These are phyloP conservation scores for Amaranthus hypochondriacus DNA, from an alignment of 148 eudicot genomes.

Conservation along the genomic window DNA sequence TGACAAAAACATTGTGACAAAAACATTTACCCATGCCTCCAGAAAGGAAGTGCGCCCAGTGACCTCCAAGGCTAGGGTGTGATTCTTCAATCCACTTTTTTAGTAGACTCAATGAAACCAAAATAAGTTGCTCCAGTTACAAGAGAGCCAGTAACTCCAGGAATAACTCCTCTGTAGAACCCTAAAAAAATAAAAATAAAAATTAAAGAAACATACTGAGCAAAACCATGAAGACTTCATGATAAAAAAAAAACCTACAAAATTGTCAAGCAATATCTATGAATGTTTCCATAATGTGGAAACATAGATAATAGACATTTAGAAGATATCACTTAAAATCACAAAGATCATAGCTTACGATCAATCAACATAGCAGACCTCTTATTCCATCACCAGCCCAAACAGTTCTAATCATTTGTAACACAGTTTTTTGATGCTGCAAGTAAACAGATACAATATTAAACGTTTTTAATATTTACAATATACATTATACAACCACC, in stretches of 20 bases:
- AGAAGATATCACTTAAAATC: neutral
- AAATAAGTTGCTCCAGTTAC: slow-evolving; percentile 94
- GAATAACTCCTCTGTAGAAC: slow-evolving; percentile 81
- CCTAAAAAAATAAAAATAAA: slow-evolving; percentile 36
- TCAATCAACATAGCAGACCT: slow-evolving; percentile 41
- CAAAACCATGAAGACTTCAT: neutral
- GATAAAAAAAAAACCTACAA: neutral
- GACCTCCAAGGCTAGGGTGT: slow-evolving; percentile 74
- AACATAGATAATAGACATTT: neutral
- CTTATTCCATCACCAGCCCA: slow-evolving; percentile 80
- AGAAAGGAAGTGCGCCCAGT: slow-evolving; percentile 89
- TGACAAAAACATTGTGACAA: slow-evolving; percentile 4
- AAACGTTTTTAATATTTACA: neutral
- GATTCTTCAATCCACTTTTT: slow-evolving; percentile 80
- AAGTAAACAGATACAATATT: slow-evolving; percentile 22
- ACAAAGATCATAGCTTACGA: neutral
- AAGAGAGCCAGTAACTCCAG: slow-evolving; percentile 86
- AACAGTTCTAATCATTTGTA: slow-evolving; percentile 72
- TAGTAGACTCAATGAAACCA: slow-evolving; percentile 91
- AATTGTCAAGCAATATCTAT: neutral
- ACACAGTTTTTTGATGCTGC: slow-evolving; percentile 63
- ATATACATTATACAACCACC: neutral
- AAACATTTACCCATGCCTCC: slow-evolving; percentile 65
- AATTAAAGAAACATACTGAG: slow-evolving; percentile 1
- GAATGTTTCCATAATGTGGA: neutral